Percentiles rank a stretch among this genome's conserved stretches.
These are phyloP conservation scores for Scheffersomyces quercinus DNA, from an alignment of 1,139 yeast genomes.

Conservation along the genomic window DNA sequence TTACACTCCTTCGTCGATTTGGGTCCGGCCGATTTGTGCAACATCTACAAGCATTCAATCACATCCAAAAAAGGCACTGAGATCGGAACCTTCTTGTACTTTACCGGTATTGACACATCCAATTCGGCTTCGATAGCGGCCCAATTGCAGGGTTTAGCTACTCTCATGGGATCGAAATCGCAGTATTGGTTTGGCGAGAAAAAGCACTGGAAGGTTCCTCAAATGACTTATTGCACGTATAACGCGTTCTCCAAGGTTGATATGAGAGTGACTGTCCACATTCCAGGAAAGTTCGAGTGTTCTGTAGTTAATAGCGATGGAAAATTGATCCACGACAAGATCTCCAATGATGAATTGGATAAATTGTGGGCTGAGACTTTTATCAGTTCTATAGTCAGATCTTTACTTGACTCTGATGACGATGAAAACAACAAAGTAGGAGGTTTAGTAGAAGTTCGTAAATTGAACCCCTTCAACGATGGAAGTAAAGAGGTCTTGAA, in stretches of 20 bases:
- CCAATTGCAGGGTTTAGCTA: constrained; percentile 75
- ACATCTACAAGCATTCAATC: constrained; percentile 51
- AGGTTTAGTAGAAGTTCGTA: constrained; percentile 52
- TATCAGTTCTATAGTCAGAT: constrained; percentile 63
- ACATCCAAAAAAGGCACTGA: constrained; percentile 43
- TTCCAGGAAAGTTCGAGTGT: constrained; percentile 54
- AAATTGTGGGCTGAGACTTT: constrained; percentile 67
- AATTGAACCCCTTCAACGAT: constrained; percentile 58
- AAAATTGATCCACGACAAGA: constrained; percentile 40
- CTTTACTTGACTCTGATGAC: constrained; percentile 67
- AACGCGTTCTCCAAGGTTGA: constrained; percentile 47
- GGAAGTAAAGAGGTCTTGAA: constrained; percentile 47
- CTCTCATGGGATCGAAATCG: constrained; percentile 57
- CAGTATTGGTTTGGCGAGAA: constrained; percentile 66
- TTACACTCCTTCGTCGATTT: constrained; percentile 50
- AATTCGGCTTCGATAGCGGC: constrained; percentile 65
- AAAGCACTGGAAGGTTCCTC: constrained; percentile 73
- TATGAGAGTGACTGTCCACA: constrained; percentile 29
- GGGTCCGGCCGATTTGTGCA: constrained; percentile 93
- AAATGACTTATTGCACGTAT: constrained; percentile 52
- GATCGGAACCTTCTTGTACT: constrained; percentile 55
- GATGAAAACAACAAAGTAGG: constrained; percentile 56
- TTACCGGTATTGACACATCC: constrained; percentile 59
- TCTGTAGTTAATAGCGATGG: constrained; percentile 49
- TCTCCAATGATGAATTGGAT: constrained; percentile 37